phyloP scores from a whole-genome alignment of 1,139 yeast genomes.

The Candida gigantensis region DNA sequence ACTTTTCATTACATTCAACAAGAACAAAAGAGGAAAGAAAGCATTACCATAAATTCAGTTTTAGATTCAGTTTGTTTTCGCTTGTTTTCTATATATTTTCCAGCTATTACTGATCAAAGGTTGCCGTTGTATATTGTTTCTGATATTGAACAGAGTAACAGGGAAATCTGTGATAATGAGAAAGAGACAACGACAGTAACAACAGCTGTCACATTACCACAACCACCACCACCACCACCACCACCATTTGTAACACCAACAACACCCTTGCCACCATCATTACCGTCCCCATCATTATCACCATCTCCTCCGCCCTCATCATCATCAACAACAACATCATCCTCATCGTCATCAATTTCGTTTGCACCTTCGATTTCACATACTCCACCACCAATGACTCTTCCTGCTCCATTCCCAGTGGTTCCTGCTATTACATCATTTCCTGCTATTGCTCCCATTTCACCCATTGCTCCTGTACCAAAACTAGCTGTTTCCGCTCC shows the following conservation, averaged over 20 bases:
- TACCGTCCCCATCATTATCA: background rate
- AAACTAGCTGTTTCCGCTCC: background rate
- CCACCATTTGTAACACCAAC: no score
- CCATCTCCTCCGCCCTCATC: background rate
- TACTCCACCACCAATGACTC: background rate
- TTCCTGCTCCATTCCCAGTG: background rate
- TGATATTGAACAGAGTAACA: background rate
- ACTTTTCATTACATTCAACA: background rate
- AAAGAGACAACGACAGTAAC: background rate
- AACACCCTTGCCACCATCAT: background rate
- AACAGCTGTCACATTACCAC: constrained; percentile 1
- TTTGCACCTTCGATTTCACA: background rate
- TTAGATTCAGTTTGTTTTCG: constrained; percentile 2
- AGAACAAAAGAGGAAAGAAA: background rate
- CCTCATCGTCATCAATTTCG: background rate
- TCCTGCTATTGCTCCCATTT: background rate
- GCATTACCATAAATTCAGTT: constrained; percentile 3
- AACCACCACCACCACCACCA: background rate
- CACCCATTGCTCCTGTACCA: background rate
- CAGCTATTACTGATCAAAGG: background rate
- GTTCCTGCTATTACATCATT: no score
- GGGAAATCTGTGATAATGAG: background rate
- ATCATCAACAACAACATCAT: background rate
- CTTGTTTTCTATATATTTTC: background rate
- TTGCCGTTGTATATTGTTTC: constrained; percentile 2